Percentiles rank a stretch among this genome's conserved stretches.
phyloP scores from a whole-genome alignment of 176 grass and related monocot genomes.

The Avena eriantha region DNA sequence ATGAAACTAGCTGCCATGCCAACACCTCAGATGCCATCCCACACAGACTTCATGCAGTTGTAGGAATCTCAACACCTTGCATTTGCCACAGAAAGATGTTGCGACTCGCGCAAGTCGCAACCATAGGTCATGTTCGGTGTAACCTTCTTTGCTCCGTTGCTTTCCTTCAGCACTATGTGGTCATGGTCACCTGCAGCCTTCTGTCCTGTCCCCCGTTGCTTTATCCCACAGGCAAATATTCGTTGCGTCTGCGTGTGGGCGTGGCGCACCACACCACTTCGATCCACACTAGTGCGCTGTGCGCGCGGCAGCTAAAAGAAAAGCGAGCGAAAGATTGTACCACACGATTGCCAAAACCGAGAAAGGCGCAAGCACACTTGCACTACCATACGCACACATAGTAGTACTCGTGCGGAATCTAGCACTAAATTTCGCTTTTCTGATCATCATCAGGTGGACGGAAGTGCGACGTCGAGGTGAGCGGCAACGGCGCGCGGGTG shows the following conservation, averaged over 20 bases:
- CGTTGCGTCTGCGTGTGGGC: conserved; percentile 46
- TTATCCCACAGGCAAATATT: conserved; percentile 28
- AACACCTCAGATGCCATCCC: conserved; percentile 12
- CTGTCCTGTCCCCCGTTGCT: neutral
- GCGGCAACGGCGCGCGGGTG: conserved; percentile 63
- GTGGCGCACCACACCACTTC: neutral
- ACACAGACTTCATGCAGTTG: neutral
- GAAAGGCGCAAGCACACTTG: conserved; percentile 6
- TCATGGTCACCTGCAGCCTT: conserved; percentile 22
- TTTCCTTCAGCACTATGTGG: neutral
- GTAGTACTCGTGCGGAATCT: conserved; percentile 9
- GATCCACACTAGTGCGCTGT: neutral
- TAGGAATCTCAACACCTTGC: neutral
- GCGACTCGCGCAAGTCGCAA: conserved; percentile 22
- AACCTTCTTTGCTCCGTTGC: neutral
- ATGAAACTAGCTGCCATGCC: neutral
- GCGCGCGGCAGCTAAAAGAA: too few species aligned
- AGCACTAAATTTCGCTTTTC: neutral
- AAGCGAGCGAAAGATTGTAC: neutral
- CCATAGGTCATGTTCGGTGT: conserved; percentile 39
- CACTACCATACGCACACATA: neutral
- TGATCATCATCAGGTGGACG: conserved; percentile 49
- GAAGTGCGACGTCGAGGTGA: conserved; percentile 86
- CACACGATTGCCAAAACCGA: conserved; percentile 42
- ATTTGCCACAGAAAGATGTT: neutral